Evolutionary conservation across 1,139 yeast species (phyloP), one percentile per base, ranked within the genome.

Genomic region (Meyerozyma smithsonii): DNA sequence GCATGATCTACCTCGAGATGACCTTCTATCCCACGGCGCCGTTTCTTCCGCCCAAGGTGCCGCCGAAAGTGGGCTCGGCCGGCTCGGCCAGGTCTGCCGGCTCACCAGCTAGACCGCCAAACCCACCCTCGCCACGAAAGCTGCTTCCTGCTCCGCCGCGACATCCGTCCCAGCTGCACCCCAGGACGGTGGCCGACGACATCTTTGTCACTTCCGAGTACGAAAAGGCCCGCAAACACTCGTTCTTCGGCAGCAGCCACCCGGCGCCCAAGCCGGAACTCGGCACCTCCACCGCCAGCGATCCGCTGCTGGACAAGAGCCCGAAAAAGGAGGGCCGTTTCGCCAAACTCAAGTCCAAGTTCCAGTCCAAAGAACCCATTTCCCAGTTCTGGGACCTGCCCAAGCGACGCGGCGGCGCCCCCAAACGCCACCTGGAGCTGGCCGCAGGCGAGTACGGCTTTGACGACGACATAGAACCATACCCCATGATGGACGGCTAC

Each of bases 1-100:
- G 98, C 1, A 86, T 79, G 61, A 78, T 92, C 1, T 90, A 83
- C 59, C 64, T 94, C 40, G 97, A 92, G 55, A 83, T 92, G 84
- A 88, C 97, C 0, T 92, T 87, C 55, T 88, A 87, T 55, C 94
- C 96, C 0, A 61, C 72, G 14, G 72, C 77, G 1, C 81, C 79
- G 0, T 52, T 70, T 6, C 48, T 67, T 28, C 79, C 77, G 2
- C 74, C 76, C 2, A 71, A 71, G 43, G 42, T 67, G 12, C 34
- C 34, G 10, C n/a, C 20, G n/a, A 17, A 16, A 17, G 21, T 26
- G 11, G 30, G 30, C 2, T 14, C 15, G 10, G 17, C 10, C n/a
- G n/a, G n/a, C n/a, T n/a, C n/a, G n/a, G n/a, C n/a, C n/a, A n/a
- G n/a, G n/a, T n/a, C n/a, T n/a, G n/a, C n/a, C n/a, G n/a, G n/a